A percentile compares a stretch with the other conserved stretches of the same genome.
Evolutionary conservation across 768 basidiomycete species (phyloP).

Genomic region (Exidia glandulosa): DNA sequence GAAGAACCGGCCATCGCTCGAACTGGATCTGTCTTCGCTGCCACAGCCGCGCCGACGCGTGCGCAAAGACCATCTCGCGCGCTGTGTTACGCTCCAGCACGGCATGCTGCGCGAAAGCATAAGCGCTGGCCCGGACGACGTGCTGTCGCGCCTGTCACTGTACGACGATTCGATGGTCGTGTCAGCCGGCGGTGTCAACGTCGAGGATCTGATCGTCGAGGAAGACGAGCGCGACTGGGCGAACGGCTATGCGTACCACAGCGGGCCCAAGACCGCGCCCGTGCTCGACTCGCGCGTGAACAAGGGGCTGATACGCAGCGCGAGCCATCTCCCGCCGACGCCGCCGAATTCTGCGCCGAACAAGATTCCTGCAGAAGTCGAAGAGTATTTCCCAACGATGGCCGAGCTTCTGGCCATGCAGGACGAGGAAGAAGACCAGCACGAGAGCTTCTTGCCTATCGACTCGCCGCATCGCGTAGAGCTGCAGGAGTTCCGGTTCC

Average conservation of each 20-base stretch:
- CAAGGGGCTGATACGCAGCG: no score
- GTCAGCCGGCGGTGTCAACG: not conserved
- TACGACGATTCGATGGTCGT: not conserved
- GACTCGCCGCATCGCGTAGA: no score
- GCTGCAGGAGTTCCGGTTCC: no score
- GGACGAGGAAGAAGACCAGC: not conserved
- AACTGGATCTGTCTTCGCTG: not conserved
- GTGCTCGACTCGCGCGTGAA: no score
- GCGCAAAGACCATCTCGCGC: not conserved
- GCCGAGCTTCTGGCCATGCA: not conserved
- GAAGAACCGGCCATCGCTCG: not conserved
- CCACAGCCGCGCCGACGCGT: not conserved
- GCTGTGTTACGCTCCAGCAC: not conserved
- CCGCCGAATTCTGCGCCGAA: not conserved
- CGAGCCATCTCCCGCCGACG: no score
- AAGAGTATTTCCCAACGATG: not conserved
- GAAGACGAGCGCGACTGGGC: no score
- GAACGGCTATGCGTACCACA: not conserved
- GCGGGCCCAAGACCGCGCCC: not conserved
- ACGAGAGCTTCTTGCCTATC: no score
- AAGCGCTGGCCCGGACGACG: not conserved
- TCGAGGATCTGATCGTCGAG: not conserved
- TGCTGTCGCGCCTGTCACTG: not conserved
- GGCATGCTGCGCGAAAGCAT: not conserved
- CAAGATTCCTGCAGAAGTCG: not conserved